These are phyloP conservation scores for Phytopythium vexans DNA, from an alignment of 352 stramenopile species.

Conservation along the genomic window DNA sequence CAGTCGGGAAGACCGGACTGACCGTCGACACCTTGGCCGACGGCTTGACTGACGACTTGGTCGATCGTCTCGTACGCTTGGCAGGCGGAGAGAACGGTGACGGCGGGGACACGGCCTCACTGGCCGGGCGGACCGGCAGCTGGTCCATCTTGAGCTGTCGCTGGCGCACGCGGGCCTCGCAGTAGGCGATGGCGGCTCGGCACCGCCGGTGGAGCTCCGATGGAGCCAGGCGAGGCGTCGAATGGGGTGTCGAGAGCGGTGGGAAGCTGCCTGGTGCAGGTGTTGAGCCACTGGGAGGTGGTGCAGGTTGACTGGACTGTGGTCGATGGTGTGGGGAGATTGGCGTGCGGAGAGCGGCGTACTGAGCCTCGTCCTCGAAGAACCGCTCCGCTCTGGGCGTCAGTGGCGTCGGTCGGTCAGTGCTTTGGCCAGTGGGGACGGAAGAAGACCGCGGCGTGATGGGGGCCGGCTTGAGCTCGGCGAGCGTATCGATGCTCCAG, in stretches of 20 bases:
- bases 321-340: neutral
- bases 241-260: neutral
- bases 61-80: neutral
- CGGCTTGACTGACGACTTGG: too few relatives aligned
- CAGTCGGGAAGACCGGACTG: conserved; percentile 22
- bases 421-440: too few relatives aligned
- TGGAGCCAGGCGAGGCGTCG: conserved; percentile 4
- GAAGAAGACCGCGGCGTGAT: conserved; percentile 33
- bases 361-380: neutral
- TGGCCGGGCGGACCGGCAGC: conserved; percentile 16
- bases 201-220: conserved; percentile 40
- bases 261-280: neutral
- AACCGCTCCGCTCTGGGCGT: neutral
- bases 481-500: conserved; percentile 73
- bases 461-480: conserved; percentile 43
- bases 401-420: neutral
- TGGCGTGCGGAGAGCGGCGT: neutral
- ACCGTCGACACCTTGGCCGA: neutral
- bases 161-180: conserved; percentile 33
- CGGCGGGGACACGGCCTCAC: neutral
- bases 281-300: too few relatives aligned
- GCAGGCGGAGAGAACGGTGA: conserved; percentile 13
- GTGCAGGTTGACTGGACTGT: neutral
- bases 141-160: conserved; percentile 35
- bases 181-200: conserved; percentile 35